phyloP scores from a whole-genome alignment of 1,139 yeast species.

The Pneumocystis murina region DNA sequence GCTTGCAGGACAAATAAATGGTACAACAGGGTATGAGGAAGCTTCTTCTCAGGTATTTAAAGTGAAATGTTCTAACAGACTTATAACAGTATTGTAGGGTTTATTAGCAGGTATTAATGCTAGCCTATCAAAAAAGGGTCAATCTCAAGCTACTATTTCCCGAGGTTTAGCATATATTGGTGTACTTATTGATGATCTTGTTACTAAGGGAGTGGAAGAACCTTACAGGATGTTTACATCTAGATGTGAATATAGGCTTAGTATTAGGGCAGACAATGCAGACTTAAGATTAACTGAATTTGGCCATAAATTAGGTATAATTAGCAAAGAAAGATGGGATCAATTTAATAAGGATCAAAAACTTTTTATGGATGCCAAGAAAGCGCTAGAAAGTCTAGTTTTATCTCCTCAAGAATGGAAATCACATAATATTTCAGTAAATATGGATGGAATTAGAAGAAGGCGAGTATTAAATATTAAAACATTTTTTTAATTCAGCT shows the following conservation, averaged over 20 bases:
- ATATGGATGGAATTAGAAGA: constrained; percentile 17
- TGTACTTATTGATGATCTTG: constrained; percentile 80
- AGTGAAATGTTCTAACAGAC: too few species aligned
- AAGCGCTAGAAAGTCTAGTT: constrained; percentile 32
- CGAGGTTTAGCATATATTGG: constrained; percentile 86
- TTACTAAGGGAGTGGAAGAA: constrained; percentile 91
- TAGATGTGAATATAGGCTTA: constrained; percentile 79
- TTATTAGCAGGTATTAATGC: constrained; percentile 93
- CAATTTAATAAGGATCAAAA: constrained; percentile 34
- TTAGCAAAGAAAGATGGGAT: constrained; percentile 44
- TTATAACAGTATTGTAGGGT: constrained; percentile 40
- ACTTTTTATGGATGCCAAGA: constrained; percentile 33
- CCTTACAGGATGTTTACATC: constrained; percentile 98
- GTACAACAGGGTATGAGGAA: constrained; percentile 98
- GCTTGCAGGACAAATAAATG: constrained; percentile 95
- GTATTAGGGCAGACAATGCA: constrained; percentile 87
- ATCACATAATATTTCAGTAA: constrained; percentile 25
- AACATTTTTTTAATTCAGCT: not conserved
- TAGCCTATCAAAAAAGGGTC: constrained; percentile 36
- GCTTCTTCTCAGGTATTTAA: constrained; percentile 50
- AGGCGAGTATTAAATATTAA: not conserved
- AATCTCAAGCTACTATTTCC: constrained; percentile 37
- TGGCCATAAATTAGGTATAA: constrained; percentile 57
- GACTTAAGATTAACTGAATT: constrained; percentile 61
- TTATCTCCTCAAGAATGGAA: constrained; percentile 53